Evolutionary conservation across 192 early-diverging fungal species (phyloP).

Genomic region (Podila verticillata): DNA sequence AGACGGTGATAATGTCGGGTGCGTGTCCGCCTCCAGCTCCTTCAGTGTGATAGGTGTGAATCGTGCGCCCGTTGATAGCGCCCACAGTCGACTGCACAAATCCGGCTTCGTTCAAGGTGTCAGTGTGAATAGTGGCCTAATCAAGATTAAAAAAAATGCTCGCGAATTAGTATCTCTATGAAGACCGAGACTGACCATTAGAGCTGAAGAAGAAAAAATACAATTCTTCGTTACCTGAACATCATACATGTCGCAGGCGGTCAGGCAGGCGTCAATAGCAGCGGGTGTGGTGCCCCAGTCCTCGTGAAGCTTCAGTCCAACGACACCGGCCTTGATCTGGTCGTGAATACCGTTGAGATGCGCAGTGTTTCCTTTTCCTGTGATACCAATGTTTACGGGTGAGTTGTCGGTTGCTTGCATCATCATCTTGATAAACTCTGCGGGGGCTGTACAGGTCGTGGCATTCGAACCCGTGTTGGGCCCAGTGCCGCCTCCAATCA

Average conservation of each 20-base stretch:
- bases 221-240: conserved; percentile 65
- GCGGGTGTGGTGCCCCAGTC: conserved; percentile 97
- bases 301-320: conserved; percentile 95
- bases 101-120: conserved; percentile 97
- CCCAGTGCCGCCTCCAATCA: conserved; percentile 93
- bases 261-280: conserved; percentile 90
- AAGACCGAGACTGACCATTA: neutral
- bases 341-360: conserved; percentile 73
- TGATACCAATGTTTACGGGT: conserved; percentile 93
- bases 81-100: conserved; percentile 92
- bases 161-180: neutral
- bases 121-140: conserved; percentile 93
- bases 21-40: conserved; percentile 97
- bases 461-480: conserved; percentile 97
- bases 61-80: conserved; percentile 91
- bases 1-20: conserved; percentile 82
- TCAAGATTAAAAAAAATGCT: neutral
- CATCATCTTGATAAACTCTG: conserved; percentile 88
- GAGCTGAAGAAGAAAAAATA: neutral
- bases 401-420: conserved; percentile 87
- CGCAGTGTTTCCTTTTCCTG: conserved; percentile 94
- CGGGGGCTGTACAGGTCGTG: conserved; percentile 94
- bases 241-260: conserved; percentile 88
- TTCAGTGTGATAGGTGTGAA: conserved; percentile 97
- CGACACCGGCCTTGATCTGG: conserved; percentile 85